Conservation (phyloP, 495 filamentous ascomycete species). For the Hypoxylon fragiforme region DNA sequence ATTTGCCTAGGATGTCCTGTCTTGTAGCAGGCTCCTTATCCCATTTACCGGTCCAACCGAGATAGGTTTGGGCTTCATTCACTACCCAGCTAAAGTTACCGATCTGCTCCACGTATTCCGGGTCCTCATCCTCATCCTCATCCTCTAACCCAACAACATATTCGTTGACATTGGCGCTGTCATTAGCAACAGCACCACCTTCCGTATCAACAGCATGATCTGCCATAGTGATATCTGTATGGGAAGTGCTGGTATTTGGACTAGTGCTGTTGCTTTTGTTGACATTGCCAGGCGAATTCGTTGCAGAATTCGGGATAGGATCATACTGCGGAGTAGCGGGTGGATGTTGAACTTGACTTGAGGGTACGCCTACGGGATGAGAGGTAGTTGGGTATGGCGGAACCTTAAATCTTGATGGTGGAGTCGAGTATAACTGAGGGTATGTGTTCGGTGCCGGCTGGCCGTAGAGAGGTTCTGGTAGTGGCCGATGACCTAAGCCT, state of each 20-base stretch:
- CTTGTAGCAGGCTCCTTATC: background rate
- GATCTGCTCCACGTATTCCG: background rate
- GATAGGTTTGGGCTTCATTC: background rate
- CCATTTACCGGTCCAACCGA: background rate
- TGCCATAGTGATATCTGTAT: background rate
- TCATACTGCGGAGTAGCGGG: background rate
- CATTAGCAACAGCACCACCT: background rate
- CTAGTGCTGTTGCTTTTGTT: background rate
- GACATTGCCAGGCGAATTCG: background rate
- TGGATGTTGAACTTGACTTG: background rate
- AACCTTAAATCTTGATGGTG: background rate
- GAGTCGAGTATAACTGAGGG: background rate
- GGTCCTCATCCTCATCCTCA: background rate
- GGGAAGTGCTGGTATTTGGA: background rate
- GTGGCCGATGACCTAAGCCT: background rate
- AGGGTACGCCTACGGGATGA: background rate
- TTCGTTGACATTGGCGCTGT: background rate
- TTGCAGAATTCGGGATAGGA: background rate
- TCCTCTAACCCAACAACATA: background rate
- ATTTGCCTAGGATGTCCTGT: background rate
- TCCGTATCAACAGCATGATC: background rate
- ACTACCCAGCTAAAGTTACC: slow-evolving; percentile 1
- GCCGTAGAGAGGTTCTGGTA: background rate
- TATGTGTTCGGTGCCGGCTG: background rate
- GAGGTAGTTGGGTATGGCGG: background rate